Evolutionary conservation across 1,139 yeast genomes (phyloP).

Genomic region (Geotrichum histeridarum): DNA sequence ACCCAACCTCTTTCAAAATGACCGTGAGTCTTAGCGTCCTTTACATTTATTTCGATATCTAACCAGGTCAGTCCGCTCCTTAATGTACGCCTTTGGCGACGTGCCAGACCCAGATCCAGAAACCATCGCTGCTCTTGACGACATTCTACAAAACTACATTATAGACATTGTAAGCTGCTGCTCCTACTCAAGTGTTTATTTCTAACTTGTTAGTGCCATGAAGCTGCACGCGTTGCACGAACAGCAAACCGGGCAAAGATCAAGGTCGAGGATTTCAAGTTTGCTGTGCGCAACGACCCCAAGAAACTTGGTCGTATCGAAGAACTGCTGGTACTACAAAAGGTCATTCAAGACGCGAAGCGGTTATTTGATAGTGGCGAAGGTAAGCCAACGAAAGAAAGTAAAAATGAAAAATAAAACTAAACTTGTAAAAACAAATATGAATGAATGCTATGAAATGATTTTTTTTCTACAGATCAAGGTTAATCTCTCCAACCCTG

Average conservation of each 20-base stretch:
- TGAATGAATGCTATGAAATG: neutral
- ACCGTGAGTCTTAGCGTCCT: conserved; percentile 28
- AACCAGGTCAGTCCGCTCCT: conserved; percentile 48
- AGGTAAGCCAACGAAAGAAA: conserved; percentile 39
- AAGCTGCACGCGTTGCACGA: conserved; percentile 51
- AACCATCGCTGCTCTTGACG: conserved; percentile 76
- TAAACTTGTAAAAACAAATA: conserved; percentile 1
- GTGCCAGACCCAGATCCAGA: conserved; percentile 70
- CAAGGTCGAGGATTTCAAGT: conserved; percentile 82
- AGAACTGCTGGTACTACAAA: conserved; percentile 69
- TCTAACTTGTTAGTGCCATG: conserved; percentile 43
- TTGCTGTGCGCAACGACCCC: conserved; percentile 78
- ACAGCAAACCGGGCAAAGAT: conserved; percentile 63
- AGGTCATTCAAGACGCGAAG: conserved; percentile 71
- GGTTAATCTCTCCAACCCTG: conserved; percentile 9
- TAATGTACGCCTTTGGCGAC: conserved; percentile 84
- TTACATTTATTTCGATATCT: neutral
- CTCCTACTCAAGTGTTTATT: conserved; percentile 7
- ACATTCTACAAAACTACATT: conserved; percentile 71
- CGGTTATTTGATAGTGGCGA: conserved; percentile 73
- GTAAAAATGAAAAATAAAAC: conserved; percentile 22
- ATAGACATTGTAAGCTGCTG: conserved; percentile 47
- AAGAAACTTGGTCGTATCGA: conserved; percentile 78
- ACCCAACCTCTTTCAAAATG: conserved; percentile 39
- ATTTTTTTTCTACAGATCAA: conserved; percentile 4